Base-by-base conservation (phyloP, 2,329 filamentous ascomycete genomes). In the Nothophoma quercina region DNA sequence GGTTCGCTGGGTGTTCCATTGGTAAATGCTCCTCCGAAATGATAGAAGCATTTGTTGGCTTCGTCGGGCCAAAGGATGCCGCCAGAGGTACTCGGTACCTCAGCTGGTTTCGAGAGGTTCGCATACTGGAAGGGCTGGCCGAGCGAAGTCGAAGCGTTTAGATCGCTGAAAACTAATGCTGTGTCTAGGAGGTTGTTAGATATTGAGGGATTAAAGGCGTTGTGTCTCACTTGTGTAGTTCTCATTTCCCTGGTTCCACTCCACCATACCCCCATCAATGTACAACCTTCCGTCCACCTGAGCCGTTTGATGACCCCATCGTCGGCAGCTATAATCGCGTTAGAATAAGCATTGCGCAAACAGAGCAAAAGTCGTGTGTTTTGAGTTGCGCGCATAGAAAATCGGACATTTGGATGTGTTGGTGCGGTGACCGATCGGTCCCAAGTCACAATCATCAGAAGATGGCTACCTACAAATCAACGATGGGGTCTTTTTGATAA, bases 31-130 rank as follows among this genome's bases (percentile, higher is more conserved):
- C 86, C 86, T 9, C 85, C 86, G 62, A 83, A 88, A 2, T 85
- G 75, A 64, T 86, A 88, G 41, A 88, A 79, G 34, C 80, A 77
- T 65, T 87, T 86, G 72, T 88, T 88, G 30, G 85, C 77, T 21
- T 80, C 75, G 65, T 88, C 86, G 7, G 79, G 75, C 85, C 85
- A 88, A 10, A 88, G 71, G 3, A 80, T 67, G 9, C 78, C 79
- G 21, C 79, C 77, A 34, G 73, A 71, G 7, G 81, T 72, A 54
- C 75, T 73, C 0, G 85, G 85, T n/a, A 87, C 76, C 3, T 79
- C 78, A 13, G 73, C 73, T 53, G 85, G 84, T 66, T 88, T 88
- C 29, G 80, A 81, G 7, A 87, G 75, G 50, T 86, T 84, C 29
- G 80, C 78, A 50, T 83, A 77, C 23, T 86, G 77, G 33, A 78